phyloP scores from a whole-genome alignment of 108 stramenopile species.

The Nitzschia inconspicua region DNA sequence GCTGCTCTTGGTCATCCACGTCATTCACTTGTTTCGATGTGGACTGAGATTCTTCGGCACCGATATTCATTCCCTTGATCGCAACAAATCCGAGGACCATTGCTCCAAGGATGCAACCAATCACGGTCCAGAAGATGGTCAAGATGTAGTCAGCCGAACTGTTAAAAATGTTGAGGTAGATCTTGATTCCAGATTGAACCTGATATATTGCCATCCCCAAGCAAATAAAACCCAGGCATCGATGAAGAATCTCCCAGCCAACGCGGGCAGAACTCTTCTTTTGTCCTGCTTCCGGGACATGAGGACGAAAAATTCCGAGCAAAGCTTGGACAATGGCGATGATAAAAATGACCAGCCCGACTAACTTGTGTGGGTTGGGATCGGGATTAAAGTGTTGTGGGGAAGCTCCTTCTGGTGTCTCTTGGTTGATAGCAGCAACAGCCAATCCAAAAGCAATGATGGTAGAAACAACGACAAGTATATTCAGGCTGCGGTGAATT shows the following conservation, averaged over 20 bases:
- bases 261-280: slow-evolving; percentile 14
- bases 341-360: slow-evolving; percentile 47
- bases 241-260: slow-evolving; percentile 30
- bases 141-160: slow-evolving; percentile 11
- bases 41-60: no score
- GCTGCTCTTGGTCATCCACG: no score
- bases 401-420: slow-evolving; percentile 10
- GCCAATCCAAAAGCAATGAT: slow-evolving; percentile 33
- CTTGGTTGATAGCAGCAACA: slow-evolving; percentile 36
- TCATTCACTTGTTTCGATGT: no score
- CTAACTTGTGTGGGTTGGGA: slow-evolving; percentile 24
- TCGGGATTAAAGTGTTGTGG: slow-evolving; percentile 23
- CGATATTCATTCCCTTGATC: background rate
- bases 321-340: slow-evolving; percentile 36
- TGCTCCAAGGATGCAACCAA: slow-evolving; percentile 3
- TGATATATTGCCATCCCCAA: slow-evolving; percentile 34
- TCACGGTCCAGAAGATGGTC: slow-evolving; percentile 12
- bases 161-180: slow-evolving; percentile 23
- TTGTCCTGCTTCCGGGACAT: slow-evolving; percentile 6
- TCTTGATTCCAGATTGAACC: slow-evolving; percentile 26
- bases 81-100: slow-evolving; percentile 9
- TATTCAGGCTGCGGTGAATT: slow-evolving; percentile 36
- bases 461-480: slow-evolving; percentile 27
- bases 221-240: slow-evolving; percentile 18
- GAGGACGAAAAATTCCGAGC: slow-evolving; percentile 38